phyloP scores from a whole-genome alignment of 192 early-diverging fungal species.

The Backusella sp. region DNA sequence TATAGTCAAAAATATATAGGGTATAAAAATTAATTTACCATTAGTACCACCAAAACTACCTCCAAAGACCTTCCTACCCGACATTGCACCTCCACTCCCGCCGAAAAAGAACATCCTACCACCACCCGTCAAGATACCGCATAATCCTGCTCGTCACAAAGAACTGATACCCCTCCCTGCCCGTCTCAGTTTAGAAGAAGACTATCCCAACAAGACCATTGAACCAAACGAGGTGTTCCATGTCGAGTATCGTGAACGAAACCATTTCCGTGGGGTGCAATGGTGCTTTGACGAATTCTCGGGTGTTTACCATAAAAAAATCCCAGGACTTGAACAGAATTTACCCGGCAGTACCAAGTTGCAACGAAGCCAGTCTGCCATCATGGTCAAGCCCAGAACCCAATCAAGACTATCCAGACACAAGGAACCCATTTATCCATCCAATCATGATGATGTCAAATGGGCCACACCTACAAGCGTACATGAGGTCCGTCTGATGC shows the following conservation, averaged over 20 bases:
- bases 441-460: neutral
- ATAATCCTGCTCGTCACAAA: neutral
- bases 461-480: neutral
- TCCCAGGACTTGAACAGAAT: neutral
- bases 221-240: neutral
- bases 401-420: neutral
- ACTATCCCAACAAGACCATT: conserved; percentile 1
- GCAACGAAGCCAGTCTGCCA: neutral
- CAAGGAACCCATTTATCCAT: neutral
- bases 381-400: neutral
- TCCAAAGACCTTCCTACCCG: neutral
- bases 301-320: conserved; percentile 24
- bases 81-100: neutral
- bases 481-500: neutral
- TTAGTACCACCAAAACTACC: neutral
- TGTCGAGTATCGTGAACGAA: conserved; percentile 19
- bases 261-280: neutral
- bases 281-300: conserved; percentile 33
- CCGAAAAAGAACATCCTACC: neutral
- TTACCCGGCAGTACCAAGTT: neutral
- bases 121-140: neutral
- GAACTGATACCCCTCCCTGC: neutral
- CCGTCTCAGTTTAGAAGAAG: neutral
- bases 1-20: neutral
- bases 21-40: neutral